phyloP scores from a whole-genome alignment of 441 rosid species.

The Syzygium syzygioides region DNA sequence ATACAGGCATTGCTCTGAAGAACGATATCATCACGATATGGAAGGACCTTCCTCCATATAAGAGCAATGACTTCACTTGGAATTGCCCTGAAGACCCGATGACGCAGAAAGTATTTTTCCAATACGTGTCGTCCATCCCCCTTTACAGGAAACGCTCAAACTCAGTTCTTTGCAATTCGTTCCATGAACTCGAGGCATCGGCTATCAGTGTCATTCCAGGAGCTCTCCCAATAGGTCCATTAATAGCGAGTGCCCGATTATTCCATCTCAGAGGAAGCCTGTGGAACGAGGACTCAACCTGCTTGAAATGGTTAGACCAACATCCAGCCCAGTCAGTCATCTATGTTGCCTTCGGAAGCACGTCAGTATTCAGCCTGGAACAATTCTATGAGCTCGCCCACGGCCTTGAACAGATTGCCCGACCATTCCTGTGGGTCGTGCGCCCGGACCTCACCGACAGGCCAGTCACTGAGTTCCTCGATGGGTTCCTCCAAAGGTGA shows the following conservation, averaged over 20 bases:
- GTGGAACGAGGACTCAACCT: constrained; percentile 21
- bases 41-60: constrained; percentile 8
- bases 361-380: constrained; percentile 7
- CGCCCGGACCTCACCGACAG: constrained; percentile 4
- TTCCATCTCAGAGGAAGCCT: background rate
- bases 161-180: background rate
- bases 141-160: background rate
- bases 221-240: background rate
- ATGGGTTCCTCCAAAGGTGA: constrained; percentile 6
- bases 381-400: constrained; percentile 22
- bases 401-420: constrained; percentile 13
- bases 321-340: constrained; percentile 17
- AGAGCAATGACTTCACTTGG: constrained; percentile 1
- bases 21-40: constrained; percentile 12
- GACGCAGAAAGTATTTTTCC: background rate
- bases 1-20: background rate
- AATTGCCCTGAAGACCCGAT: background rate
- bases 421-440: constrained; percentile 28
- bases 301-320: constrained; percentile 24
- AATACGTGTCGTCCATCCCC: background rate
- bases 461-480: background rate
- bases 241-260: background rate
- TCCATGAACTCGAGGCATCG: background rate
- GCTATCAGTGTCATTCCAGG: background rate
- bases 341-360: constrained; percentile 30